These are phyloP conservation scores for Cytospora schulzeri DNA, from an alignment of 2,329 filamentous ascomycete genomes.

Conservation along the genomic window DNA sequence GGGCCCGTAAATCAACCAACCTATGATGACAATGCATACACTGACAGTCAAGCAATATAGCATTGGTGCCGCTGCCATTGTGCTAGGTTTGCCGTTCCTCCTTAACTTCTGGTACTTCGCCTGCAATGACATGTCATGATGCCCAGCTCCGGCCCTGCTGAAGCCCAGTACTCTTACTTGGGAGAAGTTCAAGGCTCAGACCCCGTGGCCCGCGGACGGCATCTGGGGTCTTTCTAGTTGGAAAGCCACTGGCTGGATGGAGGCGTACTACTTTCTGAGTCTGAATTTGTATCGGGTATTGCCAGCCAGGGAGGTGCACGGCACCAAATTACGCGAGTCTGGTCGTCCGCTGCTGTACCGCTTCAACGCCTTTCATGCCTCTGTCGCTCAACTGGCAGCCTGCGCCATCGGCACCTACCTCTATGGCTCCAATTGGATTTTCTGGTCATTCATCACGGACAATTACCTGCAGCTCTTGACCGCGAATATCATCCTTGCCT, in stretches of 20 bases:
- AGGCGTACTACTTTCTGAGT: constrained; percentile 75
- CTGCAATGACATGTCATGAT: constrained; percentile 56
- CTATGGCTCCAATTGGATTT: constrained; percentile 75
- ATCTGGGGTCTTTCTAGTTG: constrained; percentile 67
- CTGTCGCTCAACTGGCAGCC: constrained; percentile 66
- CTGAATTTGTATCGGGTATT: constrained; percentile 73
- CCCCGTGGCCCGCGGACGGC: constrained; percentile 63
- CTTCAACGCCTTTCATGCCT: constrained; percentile 74
- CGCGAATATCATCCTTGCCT: no score
- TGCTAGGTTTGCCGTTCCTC: constrained; percentile 28
- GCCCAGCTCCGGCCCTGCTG: constrained; percentile 53
- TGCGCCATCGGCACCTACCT: constrained; percentile 70
- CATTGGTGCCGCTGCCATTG: constrained; percentile 27
- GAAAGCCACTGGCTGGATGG: constrained; percentile 63
- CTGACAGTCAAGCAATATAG: constrained; percentile 9
- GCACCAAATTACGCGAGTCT: constrained; percentile 61
- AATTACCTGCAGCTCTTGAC: no score
- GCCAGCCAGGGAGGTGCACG: constrained; percentile 70
- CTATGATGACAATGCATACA: neutral
- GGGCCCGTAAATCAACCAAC: constrained; percentile 25
- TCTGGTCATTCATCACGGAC: constrained; percentile 95
- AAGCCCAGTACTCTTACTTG: constrained; percentile 47
- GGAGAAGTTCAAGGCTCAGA: constrained; percentile 48
- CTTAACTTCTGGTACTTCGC: constrained; percentile 40
- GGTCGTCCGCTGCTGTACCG: constrained; percentile 77